phyloP scores from a whole-genome alignment of 2,329 filamentous ascomycete species.

The Aspergillus sp. region DNA sequence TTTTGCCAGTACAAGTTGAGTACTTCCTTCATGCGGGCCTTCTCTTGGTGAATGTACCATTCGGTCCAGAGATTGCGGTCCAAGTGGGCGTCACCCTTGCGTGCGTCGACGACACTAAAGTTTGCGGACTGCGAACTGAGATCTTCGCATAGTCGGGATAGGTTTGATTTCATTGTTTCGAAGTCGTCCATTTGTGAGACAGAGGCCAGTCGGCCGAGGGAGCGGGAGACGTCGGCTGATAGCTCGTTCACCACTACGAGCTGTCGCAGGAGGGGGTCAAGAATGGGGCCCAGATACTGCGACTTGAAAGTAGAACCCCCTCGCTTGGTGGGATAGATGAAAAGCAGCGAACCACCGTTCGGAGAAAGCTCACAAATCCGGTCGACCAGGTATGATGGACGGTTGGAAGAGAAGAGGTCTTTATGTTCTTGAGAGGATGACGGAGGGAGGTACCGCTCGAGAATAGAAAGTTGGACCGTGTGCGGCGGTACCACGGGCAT shows the following conservation, averaged over 20 bases:
- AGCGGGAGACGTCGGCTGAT: constrained; percentile 49
- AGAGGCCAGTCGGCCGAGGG: constrained; percentile 49
- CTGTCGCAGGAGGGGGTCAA: constrained; percentile 55
- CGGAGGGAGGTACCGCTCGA: constrained; percentile 61
- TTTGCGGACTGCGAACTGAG: constrained; percentile 33
- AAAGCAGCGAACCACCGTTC: constrained; percentile 51
- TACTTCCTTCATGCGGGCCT: constrained; percentile 50
- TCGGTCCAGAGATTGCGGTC: constrained; percentile 53
- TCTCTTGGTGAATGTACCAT: constrained; percentile 61
- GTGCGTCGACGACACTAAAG: constrained; percentile 45
- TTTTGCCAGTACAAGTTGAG: constrained; percentile 38
- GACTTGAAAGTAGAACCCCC: constrained; percentile 54
- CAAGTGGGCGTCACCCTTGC: constrained; percentile 45
- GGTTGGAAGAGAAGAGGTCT: constrained; percentile 50
- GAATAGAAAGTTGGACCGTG: constrained; percentile 54
- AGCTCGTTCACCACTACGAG: constrained; percentile 54
- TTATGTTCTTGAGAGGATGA: constrained; percentile 52
- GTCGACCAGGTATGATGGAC: constrained; percentile 54
- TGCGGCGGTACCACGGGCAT: constrained; percentile 54
- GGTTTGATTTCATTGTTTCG: constrained; percentile 40
- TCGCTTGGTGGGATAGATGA: constrained; percentile 55
- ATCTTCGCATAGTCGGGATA: constrained; percentile 34
- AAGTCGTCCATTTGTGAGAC: constrained; percentile 51
- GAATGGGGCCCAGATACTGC: constrained; percentile 54
- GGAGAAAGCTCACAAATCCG: constrained; percentile 54